Conservation (phyloP, 306 rosid genomes). For the Morella rubra region DNA sequence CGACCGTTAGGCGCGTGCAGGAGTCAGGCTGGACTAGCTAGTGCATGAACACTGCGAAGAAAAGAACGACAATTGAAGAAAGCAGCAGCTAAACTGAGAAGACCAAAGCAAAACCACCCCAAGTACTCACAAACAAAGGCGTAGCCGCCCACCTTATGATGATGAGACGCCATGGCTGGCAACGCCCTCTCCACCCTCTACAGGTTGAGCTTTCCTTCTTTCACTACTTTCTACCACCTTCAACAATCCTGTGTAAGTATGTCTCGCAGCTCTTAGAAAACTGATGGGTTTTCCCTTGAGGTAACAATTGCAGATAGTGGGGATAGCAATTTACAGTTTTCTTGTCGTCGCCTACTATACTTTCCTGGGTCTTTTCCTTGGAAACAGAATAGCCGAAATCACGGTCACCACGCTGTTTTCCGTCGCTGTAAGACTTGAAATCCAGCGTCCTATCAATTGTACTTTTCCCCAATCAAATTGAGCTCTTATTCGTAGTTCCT, state of each 20-base stretch:
- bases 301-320: slow-evolving; percentile 59
- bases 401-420: slow-evolving; percentile 57
- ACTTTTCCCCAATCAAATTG: not conserved
- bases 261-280: not conserved
- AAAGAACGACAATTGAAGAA: not conserved
- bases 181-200: slow-evolving; percentile 84
- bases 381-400: slow-evolving; percentile 61
- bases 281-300: not conserved
- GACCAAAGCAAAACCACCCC: not conserved
- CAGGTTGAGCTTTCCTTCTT: slow-evolving; percentile 50
- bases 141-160: slow-evolving; percentile 10
- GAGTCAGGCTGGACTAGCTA: not conserved
- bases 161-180: slow-evolving; percentile 96
- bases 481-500: not conserved
- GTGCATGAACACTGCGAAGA: not conserved
- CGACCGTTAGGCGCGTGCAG: not conserved
- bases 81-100: not conserved
- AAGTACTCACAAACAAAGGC: not conserved
- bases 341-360: slow-evolving; percentile 69
- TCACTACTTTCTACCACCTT: not conserved
- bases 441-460: not conserved
- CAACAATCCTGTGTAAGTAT: not conserved
- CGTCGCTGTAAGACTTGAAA: slow-evolving; percentile 41
- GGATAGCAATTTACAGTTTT: slow-evolving; percentile 59
- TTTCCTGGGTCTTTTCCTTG: slow-evolving; percentile 80